Evolutionary conservation across 108 stramenopile genomes (phyloP).

Genomic region (Fragilariopsis cylindrus): DNA sequence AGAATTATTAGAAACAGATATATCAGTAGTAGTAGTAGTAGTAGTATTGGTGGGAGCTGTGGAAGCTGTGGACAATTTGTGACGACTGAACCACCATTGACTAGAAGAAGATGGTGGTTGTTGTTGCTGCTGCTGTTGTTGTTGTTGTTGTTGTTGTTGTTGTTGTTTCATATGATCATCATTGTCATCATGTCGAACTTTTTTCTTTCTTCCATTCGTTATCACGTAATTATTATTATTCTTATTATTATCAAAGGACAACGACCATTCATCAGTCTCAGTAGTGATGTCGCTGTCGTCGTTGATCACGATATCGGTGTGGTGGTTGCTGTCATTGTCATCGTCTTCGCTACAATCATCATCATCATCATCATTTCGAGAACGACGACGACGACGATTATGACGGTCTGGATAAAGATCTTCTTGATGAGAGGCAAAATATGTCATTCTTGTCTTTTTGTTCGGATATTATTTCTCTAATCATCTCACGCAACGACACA

Average conservation of each 20-base stretch:
- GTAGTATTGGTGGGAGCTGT: neutral
- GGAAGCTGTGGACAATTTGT: too few species aligned
- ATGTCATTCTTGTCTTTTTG: too few species aligned
- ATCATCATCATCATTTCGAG: neutral
- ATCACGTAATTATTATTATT: neutral
- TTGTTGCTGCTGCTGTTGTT: neutral
- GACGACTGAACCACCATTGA: constrained; percentile 13
- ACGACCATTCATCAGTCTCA: neutral
- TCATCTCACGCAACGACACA: too few species aligned
- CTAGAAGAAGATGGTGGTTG: neutral
- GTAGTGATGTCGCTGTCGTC: neutral
- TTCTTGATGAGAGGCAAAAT: too few species aligned
- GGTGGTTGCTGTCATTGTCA: neutral
- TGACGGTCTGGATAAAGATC: too few species aligned
- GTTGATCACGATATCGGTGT: neutral
- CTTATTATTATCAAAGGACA: neutral
- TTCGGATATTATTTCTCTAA: too few species aligned
- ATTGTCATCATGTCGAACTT: neutral
- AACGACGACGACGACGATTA: too few species aligned
- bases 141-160: neutral
- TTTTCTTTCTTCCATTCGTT: neutral
- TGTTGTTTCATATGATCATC: neutral
- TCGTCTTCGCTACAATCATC: neutral
- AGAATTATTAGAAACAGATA: neutral
- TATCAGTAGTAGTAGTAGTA: neutral